Base-by-base conservation (phyloP, 1,139 yeast genomes). In the Candida mesenterica region DNA sequence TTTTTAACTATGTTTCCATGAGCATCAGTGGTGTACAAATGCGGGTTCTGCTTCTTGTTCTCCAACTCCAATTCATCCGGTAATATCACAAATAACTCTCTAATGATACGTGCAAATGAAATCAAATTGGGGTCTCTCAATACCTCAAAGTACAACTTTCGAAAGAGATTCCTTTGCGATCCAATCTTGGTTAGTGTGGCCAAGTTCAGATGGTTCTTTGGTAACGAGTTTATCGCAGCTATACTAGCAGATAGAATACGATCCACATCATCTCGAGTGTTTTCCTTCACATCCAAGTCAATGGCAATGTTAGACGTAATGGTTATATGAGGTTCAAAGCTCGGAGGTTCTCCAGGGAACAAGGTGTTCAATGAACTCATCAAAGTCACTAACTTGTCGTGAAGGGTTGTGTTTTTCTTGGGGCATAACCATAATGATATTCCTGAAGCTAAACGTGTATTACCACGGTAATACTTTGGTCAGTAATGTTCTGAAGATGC, bases 341-440 rank as follows among this genome's bases (percentile, higher is more conserved):
- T 55, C 2, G 76, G 75, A 4, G 82, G 78, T 18, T 82, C 82
- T 32, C 80, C 84, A 12, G 86, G 86, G 51, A 85, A 83, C 16
- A 84, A 61, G 1, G 92, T 82, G 38, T 74, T 75, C 30, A 86
- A 57, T 6, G 90, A 82, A 17, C 75, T 64, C 62, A 82, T 81
- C 30, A 84, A 64, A 16, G 84, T 75, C 20, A 65, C 61, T 30
- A 85, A 57, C 34, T 79, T 77, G 40, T 81, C 87, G 49, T 74
- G 58, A 15, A 80, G 61, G 30, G 72, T 71, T 3, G 81, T 62
- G 36, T 72, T 75, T 17, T 67, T 67, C 39, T 67, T 75, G 3
- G 95, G 95, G 57, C 83, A 78, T 32, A 83, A 75, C 95, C 95
- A 86, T 39, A 86, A 66, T 39, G 94, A 78, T 36, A 79, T 74